These are phyloP conservation scores for Boletus huronensis DNA, from an alignment of 768 basidiomycete genomes.

Conservation along the genomic window DNA sequence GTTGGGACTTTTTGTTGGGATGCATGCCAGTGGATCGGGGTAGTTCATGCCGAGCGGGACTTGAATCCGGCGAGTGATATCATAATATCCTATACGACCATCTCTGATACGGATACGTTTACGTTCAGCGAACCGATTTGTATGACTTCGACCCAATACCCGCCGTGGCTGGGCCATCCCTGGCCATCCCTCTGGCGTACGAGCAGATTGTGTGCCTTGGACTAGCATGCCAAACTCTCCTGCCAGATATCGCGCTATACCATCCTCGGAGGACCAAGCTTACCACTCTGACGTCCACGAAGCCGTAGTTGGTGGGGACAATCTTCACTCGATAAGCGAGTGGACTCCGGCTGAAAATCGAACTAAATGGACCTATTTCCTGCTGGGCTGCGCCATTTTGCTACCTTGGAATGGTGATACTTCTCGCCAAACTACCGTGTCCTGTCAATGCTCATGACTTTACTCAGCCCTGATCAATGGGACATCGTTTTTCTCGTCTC, in stretches of 20 bases:
- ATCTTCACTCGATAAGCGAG: not conserved
- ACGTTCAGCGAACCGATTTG: too few relatives aligned
- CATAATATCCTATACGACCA: too few relatives aligned
- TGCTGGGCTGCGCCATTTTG: conserved; percentile 1
- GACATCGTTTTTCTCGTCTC: not conserved
- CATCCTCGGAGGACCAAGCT: not conserved
- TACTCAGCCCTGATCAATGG: not conserved
- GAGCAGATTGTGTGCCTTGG: not conserved
- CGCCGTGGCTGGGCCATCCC: not conserved
- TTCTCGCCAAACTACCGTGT: not conserved
- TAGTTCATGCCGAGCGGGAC: too few relatives aligned
- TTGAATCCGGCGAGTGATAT: too few relatives aligned
- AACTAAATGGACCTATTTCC: not conserved
- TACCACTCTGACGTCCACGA: not conserved
- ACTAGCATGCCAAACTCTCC: not conserved
- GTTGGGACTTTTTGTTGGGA: too few relatives aligned
- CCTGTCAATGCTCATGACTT: not conserved
- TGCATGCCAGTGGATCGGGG: too few relatives aligned
- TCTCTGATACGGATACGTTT: too few relatives aligned
- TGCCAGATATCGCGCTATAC: not conserved
- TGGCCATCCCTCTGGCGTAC: not conserved
- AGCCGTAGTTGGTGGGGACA: not conserved
- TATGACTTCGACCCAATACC: not conserved
- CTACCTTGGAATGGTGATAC: not conserved
- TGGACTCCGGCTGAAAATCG: too few relatives aligned